Base-by-base conservation (phyloP, 495 filamentous ascomycete genomes). In the Aspergillus cavernicola region DNA sequence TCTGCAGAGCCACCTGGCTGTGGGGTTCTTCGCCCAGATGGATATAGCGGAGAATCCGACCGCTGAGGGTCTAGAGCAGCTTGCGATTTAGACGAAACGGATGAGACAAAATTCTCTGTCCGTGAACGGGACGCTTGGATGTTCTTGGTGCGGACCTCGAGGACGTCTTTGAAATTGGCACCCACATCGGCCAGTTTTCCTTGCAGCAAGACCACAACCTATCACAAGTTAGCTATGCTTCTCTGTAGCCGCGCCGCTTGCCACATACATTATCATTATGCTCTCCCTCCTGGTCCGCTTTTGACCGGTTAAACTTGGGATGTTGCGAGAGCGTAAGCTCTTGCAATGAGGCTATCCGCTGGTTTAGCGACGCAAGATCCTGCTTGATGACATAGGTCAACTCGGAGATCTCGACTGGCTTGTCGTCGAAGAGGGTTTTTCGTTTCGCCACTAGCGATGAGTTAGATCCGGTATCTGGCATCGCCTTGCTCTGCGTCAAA, bases 381-480 rank as follows among this genome's bases (percentile, higher is more conserved):
- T 97, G 93, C 70, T 97, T 97, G 73, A 98, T 97, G 66, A 95
- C 84, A 61, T 88, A 95, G 9, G 91, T 93, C 68, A 97, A 83
- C 62, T 97, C 90, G 66, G 91, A 90, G 71, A 98, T 97, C 69
- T 98, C 93, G 32, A 96, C 87, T 2, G 93, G 91, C 67, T 88
- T 82, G 73, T 98, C 93, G 67, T 98, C 93, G 65, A 98, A 97
- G 18, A 98, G 82, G 1, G 95, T 95, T 74, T 97, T 95, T 57
- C 95, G 85, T 67, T 92, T 93, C 46, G 93, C 93, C 67, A 98
- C 86, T 90, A 61, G 47, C 24, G 24, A 2, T n/a, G 9, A 18
- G 26, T 37, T 13, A 56, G 35, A 22, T 12, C 2, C 10, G 2
- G 12, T 11, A 11, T 24, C 38, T 18, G 31, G 6, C 16, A 26